Evolutionary conservation across 2,329 filamentous ascomycete genomes (phyloP).

Genomic region (Colletotrichum tabaci): DNA sequence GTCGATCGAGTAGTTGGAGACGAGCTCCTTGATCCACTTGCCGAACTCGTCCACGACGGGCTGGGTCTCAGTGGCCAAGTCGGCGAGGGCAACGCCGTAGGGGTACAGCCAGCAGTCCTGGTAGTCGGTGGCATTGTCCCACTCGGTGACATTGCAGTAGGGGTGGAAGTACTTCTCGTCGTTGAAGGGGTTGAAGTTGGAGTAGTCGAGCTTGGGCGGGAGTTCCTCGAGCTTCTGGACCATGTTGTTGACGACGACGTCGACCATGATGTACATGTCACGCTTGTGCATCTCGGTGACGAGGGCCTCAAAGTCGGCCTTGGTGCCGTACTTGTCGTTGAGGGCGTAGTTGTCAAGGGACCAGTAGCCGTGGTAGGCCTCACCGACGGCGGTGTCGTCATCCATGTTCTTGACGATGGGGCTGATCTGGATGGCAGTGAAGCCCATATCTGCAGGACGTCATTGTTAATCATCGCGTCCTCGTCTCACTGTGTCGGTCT

Average conservation of each 20-base stretch:
- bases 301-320: constrained; percentile 63
- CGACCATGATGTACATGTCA: constrained; percentile 71
- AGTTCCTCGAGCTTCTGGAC: constrained; percentile 51
- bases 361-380: constrained; percentile 60
- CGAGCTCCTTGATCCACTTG: constrained; percentile 71
- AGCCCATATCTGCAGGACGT: constrained; percentile 35
- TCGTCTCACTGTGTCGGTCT: background rate
- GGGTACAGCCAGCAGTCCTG: constrained; percentile 73
- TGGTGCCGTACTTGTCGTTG: constrained; percentile 65
- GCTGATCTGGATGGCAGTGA: constrained; percentile 69
- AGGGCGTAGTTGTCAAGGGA: constrained; percentile 56
- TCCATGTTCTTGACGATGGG: constrained; percentile 64
- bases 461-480: constrained; percentile 10
- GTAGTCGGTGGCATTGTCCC: constrained; percentile 63
- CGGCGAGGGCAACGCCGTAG: constrained; percentile 71
- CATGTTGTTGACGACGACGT: constrained; percentile 68
- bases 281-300: constrained; percentile 64
- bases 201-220: constrained; percentile 61
- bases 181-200: constrained; percentile 58
- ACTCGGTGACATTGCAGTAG: constrained; percentile 72
- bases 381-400: constrained; percentile 39
- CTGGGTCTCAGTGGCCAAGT: constrained; percentile 69
- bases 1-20: constrained; percentile 74
- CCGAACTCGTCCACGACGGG: constrained; percentile 66
- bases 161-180: constrained; percentile 71